These are phyloP conservation scores for Hericium rajendrae DNA, from an alignment of 768 basidiomycete species.

Conservation along the genomic window DNA sequence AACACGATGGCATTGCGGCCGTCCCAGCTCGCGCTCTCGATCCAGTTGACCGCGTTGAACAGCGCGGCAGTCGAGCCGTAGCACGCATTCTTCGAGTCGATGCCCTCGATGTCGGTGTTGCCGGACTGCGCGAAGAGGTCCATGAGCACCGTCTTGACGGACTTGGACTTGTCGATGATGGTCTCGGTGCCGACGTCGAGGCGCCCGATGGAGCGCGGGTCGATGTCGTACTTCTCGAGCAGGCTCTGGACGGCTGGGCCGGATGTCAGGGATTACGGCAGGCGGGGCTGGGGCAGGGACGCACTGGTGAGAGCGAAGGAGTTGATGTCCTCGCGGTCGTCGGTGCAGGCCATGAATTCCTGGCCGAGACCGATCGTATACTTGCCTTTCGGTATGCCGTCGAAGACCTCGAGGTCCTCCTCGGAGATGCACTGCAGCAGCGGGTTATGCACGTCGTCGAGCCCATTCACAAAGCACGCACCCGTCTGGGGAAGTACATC, in stretches of 20 bases:
- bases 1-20: constrained; percentile 96
- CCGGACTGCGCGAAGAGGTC: constrained; percentile 87
- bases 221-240: constrained; percentile 88
- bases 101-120: constrained; percentile 95
- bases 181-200: constrained; percentile 98
- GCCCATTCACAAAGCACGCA: neutral
- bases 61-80: constrained; percentile 97
- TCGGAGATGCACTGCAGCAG: constrained; percentile 81
- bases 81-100: constrained; percentile 98
- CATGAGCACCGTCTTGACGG: constrained; percentile 96
- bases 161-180: constrained; percentile 98
- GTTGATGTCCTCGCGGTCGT: constrained; percentile 98
- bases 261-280: neutral
- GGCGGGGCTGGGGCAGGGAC: constrained; percentile 16
- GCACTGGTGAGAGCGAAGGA: constrained; percentile 87
- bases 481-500: neutral
- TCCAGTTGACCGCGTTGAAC: constrained; percentile 98
- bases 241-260: constrained; percentile 72
- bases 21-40: constrained; percentile 92
- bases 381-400: constrained; percentile 90
- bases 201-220: constrained; percentile 91
- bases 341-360: constrained; percentile 96
- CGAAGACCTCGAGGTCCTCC: constrained; percentile 86
- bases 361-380: constrained; percentile 98
- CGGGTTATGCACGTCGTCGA: neutral